These are phyloP conservation scores for Tephrocybe sp. DNA, from an alignment of 768 basidiomycete genomes.

Conservation along the genomic window DNA sequence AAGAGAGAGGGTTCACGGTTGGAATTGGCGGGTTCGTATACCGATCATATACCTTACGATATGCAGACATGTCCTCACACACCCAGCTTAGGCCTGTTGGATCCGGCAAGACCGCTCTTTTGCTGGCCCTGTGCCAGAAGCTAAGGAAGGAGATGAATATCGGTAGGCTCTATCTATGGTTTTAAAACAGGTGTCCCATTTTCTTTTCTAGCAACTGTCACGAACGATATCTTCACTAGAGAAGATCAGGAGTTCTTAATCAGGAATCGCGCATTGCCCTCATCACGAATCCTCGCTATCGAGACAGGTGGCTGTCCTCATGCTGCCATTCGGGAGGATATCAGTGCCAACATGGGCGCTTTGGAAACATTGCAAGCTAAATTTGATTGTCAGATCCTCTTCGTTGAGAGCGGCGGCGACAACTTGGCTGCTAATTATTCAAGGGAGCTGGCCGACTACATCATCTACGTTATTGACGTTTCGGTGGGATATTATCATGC, in stretches of 20 bases:
- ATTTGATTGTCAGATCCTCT: conserved; percentile 84
- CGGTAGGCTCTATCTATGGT: conserved; percentile 45
- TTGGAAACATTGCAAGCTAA: conserved; percentile 92
- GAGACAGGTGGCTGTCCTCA: conserved; percentile 99
- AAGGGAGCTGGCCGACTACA: conserved; percentile 94
- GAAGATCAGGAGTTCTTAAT: conserved; percentile 99
- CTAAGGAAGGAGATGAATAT: conserved; percentile 87
- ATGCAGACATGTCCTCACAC: conserved; percentile 1
- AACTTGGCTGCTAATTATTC: conserved; percentile 98
- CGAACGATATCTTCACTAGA: conserved; percentile 99
- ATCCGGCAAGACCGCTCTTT: conserved; percentile 94
- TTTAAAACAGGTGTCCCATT: conserved; percentile 4
- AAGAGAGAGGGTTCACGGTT: conserved; percentile 92
- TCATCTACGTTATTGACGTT: conserved; percentile 90
- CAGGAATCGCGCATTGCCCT: conserved; percentile 82
- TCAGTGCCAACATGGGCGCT: conserved; percentile 95
- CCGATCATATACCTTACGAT: background rate
- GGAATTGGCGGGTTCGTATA: conserved; percentile 90
- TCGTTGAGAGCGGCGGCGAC: conserved; percentile 96
- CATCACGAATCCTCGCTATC: conserved; percentile 87
- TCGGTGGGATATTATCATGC: conserved; percentile 45
- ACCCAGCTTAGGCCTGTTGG: conserved; percentile 76
- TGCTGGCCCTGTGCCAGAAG: conserved; percentile 82
- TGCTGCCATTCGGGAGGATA: conserved; percentile 97
- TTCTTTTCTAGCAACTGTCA: conserved; percentile 71